Evolutionary conservation across 495 filamentous ascomycete genomes (phyloP).

Genomic region (Pseudoneurospora amorphoporcata): DNA sequence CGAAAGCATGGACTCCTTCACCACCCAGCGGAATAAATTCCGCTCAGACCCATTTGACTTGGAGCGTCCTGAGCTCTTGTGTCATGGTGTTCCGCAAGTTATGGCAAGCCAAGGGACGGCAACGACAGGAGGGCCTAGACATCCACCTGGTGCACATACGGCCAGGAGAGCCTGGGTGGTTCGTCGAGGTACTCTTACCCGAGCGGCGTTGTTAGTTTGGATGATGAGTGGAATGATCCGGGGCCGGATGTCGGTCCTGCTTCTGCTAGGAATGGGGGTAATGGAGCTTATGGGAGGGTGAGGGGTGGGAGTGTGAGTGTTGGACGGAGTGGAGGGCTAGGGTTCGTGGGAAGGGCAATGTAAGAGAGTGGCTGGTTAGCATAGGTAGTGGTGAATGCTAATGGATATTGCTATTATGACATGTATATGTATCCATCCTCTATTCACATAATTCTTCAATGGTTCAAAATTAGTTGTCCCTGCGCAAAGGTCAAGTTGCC

Average conservation of each 20-base stretch:
- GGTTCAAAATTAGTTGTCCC: too few relatives aligned
- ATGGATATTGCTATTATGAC: too few relatives aligned
- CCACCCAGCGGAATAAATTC: conserved; percentile 36
- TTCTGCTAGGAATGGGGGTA: neutral
- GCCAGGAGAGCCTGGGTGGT: neutral
- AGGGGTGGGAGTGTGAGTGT: neutral
- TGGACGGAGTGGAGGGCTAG: neutral
- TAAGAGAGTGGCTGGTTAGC: neutral
- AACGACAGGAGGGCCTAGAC: neutral
- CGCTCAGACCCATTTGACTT: conserved; percentile 61
- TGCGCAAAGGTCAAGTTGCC: too few relatives aligned
- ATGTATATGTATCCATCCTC: too few relatives aligned
- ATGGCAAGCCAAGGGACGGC: conserved; percentile 4
- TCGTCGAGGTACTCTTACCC: conserved; percentile 32
- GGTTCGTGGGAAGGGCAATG: neutral
- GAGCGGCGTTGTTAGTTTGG: conserved; percentile 28
- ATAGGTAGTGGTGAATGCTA: too few relatives aligned
- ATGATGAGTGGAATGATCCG: conserved; percentile 40
- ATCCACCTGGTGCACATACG: conserved; percentile 4
- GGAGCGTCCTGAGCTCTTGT: conserved; percentile 42
- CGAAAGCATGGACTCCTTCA: conserved; percentile 23
- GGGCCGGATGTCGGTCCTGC: conserved; percentile 40
- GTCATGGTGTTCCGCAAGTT: conserved; percentile 1
- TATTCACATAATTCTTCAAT: too few relatives aligned
- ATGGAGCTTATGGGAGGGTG: neutral